These are phyloP conservation scores for Saccharomyces hybrid DNA, from an alignment of 1,139 yeast species.

Conservation along the genomic window DNA sequence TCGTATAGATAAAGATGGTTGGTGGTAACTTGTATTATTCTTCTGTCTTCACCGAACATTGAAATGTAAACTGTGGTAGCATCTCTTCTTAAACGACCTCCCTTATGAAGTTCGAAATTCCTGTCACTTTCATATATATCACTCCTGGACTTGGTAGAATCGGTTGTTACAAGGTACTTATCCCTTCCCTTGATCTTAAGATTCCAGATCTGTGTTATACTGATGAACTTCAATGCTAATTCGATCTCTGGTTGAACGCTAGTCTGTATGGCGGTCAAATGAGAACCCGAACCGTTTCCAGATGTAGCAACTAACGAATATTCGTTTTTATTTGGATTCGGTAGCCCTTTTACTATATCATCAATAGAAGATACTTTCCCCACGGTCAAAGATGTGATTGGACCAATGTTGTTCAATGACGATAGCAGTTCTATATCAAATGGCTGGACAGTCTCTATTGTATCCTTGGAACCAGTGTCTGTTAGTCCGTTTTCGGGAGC, in stretches of 20 bases:
- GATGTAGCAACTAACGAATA: constrained; percentile 61
- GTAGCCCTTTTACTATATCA: constrained; percentile 48
- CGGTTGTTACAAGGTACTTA: constrained; percentile 65
- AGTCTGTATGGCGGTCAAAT: constrained; percentile 54
- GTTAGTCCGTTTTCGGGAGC: neutral
- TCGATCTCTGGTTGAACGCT: constrained; percentile 57
- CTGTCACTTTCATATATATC: constrained; percentile 65
- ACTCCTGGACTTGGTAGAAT: constrained; percentile 54
- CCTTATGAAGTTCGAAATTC: constrained; percentile 54
- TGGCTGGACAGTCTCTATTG: constrained; percentile 24
- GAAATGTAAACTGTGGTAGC: constrained; percentile 63
- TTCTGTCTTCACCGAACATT: constrained; percentile 49
- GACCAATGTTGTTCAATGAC: constrained; percentile 59
- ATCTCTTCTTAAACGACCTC: constrained; percentile 56
- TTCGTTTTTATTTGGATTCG: constrained; percentile 61
- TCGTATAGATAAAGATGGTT: constrained; percentile 59
- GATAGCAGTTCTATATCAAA: constrained; percentile 45
- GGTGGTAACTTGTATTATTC: constrained; percentile 68
- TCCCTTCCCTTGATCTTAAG: constrained; percentile 39
- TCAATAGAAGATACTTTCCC: constrained; percentile 53
- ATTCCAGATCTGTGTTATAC: constrained; percentile 72
- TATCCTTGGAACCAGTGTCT: constrained; percentile 26
- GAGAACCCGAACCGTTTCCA: constrained; percentile 52
- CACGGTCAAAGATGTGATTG: constrained; percentile 59
- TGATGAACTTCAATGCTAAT: constrained; percentile 65